Conservation (phyloP, 768 basidiomycete species). For the Serendipita sp. region DNA sequence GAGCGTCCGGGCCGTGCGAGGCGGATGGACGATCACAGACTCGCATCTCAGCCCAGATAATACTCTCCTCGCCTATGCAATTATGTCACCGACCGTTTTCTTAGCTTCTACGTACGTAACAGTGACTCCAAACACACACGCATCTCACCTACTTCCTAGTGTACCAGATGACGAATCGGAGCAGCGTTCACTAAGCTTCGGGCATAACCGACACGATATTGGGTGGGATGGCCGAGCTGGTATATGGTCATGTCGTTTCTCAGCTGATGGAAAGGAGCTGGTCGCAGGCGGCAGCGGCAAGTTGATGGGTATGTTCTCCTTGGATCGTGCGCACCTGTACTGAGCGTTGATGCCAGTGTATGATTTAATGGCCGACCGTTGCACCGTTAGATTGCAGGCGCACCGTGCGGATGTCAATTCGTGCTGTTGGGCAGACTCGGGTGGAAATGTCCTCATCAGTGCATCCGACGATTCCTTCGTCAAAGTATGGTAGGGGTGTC, state of each 20-base stretch:
- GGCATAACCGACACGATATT: conserved; percentile 16
- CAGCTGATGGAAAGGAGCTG: conserved; percentile 89
- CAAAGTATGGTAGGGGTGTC: conserved; percentile 69
- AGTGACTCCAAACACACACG: conserved; percentile 6
- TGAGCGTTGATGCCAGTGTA: conserved; percentile 73
- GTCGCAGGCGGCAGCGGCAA: conserved; percentile 81
- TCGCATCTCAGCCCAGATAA: conserved; percentile 82
- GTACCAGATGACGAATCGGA: conserved; percentile 63
- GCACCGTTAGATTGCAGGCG: conserved; percentile 74
- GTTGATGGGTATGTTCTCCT: conserved; percentile 16
- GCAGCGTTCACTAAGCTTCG: conserved; percentile 22
- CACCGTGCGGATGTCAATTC: conserved; percentile 89
- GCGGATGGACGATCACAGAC: conserved; percentile 91
- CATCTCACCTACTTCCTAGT: conserved; percentile 45
- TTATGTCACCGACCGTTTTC: conserved; percentile 8
- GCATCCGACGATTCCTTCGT: conserved; percentile 90
- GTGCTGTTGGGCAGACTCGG: conserved; percentile 88
- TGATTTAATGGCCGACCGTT: conserved; percentile 64
- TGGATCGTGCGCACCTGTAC: too few species aligned
- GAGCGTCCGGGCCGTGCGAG: conserved; percentile 58
- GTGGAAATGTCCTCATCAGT: conserved; percentile 85
- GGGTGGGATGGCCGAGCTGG: conserved; percentile 38
- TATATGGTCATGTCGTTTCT: conserved; percentile 92
- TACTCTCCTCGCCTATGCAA: neutral
- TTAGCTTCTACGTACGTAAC: neutral